Percentiles rank a stretch among this genome's conserved stretches.
Conservation (phyloP, 2,329 filamentous ascomycete species). For the Dactylellina sp. region DNA sequence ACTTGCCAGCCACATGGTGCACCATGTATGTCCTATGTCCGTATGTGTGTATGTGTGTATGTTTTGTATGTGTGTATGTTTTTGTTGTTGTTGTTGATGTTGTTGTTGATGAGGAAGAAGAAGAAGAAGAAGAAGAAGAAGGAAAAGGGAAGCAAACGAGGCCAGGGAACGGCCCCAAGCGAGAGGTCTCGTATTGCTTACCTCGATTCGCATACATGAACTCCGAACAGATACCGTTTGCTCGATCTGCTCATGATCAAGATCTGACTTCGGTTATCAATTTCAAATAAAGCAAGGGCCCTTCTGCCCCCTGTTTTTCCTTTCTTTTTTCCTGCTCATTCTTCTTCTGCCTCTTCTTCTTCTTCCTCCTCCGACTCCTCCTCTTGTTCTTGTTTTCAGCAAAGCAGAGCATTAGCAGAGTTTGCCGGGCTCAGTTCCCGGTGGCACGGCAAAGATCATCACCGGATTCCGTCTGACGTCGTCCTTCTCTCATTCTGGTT, state of each 20-base stretch:
- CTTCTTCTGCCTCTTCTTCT: too few species aligned
- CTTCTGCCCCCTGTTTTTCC: conserved; percentile 1
- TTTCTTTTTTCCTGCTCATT: conserved; percentile 16
- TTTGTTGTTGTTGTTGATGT: neutral
- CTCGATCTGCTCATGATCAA: conserved; percentile 57
- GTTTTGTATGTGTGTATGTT: too few species aligned
- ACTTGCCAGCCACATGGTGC: conserved; percentile 35
- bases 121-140: too few species aligned
- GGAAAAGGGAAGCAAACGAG: conserved; percentile 14
- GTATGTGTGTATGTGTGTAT: too few species aligned
- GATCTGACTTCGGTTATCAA: conserved; percentile 57
- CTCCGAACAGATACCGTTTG: conserved; percentile 52
- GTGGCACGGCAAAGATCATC: conserved; percentile 19
- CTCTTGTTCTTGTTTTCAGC: too few species aligned
- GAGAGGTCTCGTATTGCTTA: conserved; percentile 56
- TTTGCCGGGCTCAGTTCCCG: conserved; percentile 45
- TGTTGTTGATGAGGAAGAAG: too few species aligned
- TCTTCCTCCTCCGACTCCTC: conserved; percentile 8
- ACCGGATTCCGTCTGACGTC: conserved; percentile 6
- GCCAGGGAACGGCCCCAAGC: conserved; percentile 55
- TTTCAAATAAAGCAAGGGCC: conserved; percentile 52
- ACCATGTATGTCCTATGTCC: too few species aligned
- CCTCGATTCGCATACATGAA: conserved; percentile 55
- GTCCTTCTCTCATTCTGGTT: neutral
- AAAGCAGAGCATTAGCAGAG: too few species aligned